phyloP scores from a whole-genome alignment of 2,329 filamentous ascomycete species.

The Neospermospora avenae region DNA sequence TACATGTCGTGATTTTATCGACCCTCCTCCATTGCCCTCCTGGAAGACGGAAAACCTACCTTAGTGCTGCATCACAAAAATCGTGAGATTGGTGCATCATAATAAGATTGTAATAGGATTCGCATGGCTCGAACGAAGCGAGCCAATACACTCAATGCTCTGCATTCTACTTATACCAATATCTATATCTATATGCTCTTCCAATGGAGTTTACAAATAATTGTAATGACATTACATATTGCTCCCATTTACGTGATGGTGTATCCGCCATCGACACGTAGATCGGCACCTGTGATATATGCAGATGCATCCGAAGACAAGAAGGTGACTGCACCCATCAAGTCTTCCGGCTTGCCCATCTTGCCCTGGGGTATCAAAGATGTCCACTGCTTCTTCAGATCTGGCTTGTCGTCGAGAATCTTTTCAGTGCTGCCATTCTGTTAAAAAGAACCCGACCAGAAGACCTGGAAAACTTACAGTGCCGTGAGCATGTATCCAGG shows the following conservation, averaged over 20 bases:
- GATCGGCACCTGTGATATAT: slow-evolving; percentile 51
- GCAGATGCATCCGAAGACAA: slow-evolving; percentile 55
- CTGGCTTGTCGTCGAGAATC: slow-evolving; percentile 90
- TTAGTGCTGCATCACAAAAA: too few species aligned
- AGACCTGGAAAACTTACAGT: slow-evolving; percentile 56
- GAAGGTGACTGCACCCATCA: slow-evolving; percentile 86
- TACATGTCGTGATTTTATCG: too few species aligned
- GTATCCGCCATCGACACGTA: slow-evolving; percentile 79
- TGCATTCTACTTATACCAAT: background rate
- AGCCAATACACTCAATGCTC: background rate
- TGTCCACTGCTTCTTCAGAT: slow-evolving; percentile 86
- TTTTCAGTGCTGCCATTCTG: slow-evolving; percentile 69
- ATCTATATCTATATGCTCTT: background rate
- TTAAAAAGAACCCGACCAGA: background rate
- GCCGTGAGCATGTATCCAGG: slow-evolving; percentile 97
- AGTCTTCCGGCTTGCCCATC: slow-evolving; percentile 87
- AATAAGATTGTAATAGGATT: too few species aligned
- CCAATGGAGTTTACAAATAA: background rate
- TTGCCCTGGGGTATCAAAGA: slow-evolving; percentile 88
- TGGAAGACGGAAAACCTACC: too few species aligned
- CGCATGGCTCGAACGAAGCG: background rate
- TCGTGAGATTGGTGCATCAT: too few species aligned
- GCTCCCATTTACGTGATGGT: slow-evolving; percentile 60
- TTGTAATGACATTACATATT: background rate
- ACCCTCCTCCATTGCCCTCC: too few species aligned